Conservation (phyloP, 73 alveolate genomes). For the Paramecium sexaurelia region DNA sequence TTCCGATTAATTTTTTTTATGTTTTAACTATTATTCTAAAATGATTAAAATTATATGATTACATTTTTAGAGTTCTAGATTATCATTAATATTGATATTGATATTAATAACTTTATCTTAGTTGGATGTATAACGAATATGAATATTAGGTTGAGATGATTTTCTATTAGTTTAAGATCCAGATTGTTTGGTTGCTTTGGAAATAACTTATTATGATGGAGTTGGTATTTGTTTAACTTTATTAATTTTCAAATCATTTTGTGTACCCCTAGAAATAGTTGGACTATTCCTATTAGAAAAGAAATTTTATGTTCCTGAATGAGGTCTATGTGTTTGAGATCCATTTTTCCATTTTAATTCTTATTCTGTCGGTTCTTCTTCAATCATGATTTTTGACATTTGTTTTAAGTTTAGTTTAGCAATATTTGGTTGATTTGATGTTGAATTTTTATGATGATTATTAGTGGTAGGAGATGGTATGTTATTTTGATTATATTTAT, state of each 20-base stretch:
- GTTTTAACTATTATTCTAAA: neutral
- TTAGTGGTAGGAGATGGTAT: neutral
- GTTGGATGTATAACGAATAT: neutral
- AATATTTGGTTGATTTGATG: neutral
- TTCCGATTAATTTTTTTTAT: neutral
- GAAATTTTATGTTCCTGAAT: slow-evolving; percentile 29
- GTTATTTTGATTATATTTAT: neutral
- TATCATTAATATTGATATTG: neutral
- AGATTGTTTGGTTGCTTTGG: neutral
- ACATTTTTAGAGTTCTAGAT: neutral
- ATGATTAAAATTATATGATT: neutral
- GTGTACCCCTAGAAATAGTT: neutral
- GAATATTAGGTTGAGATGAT: neutral
- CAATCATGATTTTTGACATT: slow-evolving; percentile 1
- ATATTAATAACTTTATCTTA: slow-evolving; percentile 15
- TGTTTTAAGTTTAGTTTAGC: neutral
- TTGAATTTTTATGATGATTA: neutral
- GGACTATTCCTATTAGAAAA: slow-evolving; percentile 45
- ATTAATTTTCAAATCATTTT: neutral
- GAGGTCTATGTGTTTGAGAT: slow-evolving; percentile 43
- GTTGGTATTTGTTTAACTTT: neutral
- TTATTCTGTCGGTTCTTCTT: slow-evolving; percentile 7
- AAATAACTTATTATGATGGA: neutral
- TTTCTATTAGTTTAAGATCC: neutral
- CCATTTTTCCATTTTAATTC: slow-evolving; percentile 40